Evolutionary conservation across 1,284 basidiomycete species (phyloP), one percentile per base, ranked within the genome.

Genomic region (Leccinum pseudoinsigne): DNA sequence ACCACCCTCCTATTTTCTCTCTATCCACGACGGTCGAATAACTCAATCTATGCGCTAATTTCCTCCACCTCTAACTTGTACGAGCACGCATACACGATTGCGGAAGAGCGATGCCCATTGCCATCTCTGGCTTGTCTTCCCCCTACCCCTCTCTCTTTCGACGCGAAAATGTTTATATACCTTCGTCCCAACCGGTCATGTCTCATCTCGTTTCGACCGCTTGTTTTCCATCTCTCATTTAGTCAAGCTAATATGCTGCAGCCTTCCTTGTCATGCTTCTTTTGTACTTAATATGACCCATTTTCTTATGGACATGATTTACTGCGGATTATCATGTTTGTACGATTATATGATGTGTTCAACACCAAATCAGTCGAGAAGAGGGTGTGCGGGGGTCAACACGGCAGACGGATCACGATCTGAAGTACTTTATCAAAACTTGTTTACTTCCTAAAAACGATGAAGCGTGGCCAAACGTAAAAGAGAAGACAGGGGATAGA

Each of bases 111-210:
- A 47, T 47, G 26, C 16, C 53, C 38, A 50, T 21, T 50, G 11
- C 47, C 18, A 21, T 18, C 47, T 12, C 18, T 50, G 47, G 47
- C 6, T 21, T 50, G 47, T 11, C n/a, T 21, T 21, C 18, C 45
- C 18, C 18, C 42, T 18, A 12, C 45, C 45, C 38, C 9, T 12
- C 47, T 21, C 47, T 47, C 45, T 47, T 50, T 50, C 18, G 47
- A 12, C 12, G 5, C 40, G n/a, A 68, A 64, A 68, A 67, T 66
- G 64, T 68, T 58, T 21, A 18, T 47, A 21, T 50, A 21, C n/a
- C 18, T 21, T 21, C 47, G 18, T 47, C 26, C 26, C 63, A 57
- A 65, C 11, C 38, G 26, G 12, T 54, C 40, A 10, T 38, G 40
- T 34, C 18, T 5, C 11, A 1, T 23, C 7, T 14, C 28, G 14